These are phyloP conservation scores for Smittium mucronatum DNA, from an alignment of 371 early-diverging fungal species.

Conservation along the genomic window DNA sequence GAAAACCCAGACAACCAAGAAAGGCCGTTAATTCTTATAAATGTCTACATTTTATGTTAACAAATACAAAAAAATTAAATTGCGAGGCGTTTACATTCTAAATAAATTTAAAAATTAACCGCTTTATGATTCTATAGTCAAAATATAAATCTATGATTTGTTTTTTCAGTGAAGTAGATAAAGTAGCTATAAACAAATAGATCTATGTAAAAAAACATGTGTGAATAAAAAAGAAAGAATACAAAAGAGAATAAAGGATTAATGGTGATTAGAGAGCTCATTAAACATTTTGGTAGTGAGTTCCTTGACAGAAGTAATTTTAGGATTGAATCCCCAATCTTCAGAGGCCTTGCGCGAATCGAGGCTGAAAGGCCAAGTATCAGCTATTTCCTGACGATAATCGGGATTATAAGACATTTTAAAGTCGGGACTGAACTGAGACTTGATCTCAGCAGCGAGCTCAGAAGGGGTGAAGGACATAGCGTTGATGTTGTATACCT, in stretches of 20 bases:
- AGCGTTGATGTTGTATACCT: conserved; percentile 43
- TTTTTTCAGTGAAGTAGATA: too few relatives aligned
- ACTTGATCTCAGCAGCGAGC: conserved; percentile 35
- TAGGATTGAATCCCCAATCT: conserved; percentile 46
- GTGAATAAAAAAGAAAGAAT: background rate
- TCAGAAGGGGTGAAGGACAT: conserved; percentile 41
- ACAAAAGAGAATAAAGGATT: background rate
- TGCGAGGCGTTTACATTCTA: too few relatives aligned
- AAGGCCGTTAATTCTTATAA: too few relatives aligned
- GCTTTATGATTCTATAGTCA: too few relatives aligned
- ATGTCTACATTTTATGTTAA: too few relatives aligned
- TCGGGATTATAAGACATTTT: conserved; percentile 41
- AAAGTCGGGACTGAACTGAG: conserved; percentile 33
- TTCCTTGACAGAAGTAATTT: conserved; percentile 34
- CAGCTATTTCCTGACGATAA: conserved; percentile 45
- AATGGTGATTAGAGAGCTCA: conserved; percentile 15
- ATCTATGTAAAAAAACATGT: too few relatives aligned
- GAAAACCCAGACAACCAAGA: too few relatives aligned
- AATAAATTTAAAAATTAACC: background rate
- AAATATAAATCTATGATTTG: too few relatives aligned
- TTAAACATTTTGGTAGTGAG: conserved; percentile 25
- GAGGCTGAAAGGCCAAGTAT: conserved; percentile 43
- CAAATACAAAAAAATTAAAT: too few relatives aligned
- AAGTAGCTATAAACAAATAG: too few relatives aligned
- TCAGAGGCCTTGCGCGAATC: conserved; percentile 38